Evolutionary conservation across 2,329 filamentous ascomycete species (phyloP).

Genomic region (Exophiala bonariae): DNA sequence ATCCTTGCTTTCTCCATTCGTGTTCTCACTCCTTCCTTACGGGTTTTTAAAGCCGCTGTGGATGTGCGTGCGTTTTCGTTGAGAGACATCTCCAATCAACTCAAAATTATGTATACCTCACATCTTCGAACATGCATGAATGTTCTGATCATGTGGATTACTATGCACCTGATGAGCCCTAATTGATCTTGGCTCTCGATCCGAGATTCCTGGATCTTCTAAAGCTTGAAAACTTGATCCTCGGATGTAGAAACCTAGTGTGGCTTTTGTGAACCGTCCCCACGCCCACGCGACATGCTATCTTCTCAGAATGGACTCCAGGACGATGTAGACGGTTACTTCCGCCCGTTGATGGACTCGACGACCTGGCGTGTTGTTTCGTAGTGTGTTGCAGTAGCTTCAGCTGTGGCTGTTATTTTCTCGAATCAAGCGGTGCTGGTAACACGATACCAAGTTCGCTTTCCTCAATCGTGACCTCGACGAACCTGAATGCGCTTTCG

Average conservation of each 20-base stretch:
- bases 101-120: background rate
- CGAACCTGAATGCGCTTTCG: background rate
- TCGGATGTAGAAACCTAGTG: no score
- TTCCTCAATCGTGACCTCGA: background rate
- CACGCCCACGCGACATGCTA: no score
- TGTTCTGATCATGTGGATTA: background rate
- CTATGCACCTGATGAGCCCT: no score
- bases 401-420: background rate
- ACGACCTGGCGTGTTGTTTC: no score
- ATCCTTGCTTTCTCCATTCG: conserved; percentile 2
- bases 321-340: no score
- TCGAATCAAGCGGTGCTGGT: background rate
- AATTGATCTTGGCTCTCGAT: no score
- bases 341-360: no score
- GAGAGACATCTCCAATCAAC: conserved; percentile 10
- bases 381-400: no score
- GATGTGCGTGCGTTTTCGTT: conserved; percentile 13
- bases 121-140: background rate
- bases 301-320: no score
- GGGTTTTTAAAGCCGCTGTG: conserved; percentile 1
- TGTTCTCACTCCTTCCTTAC: conserved; percentile 11
- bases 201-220: no score
- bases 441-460: background rate
- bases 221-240: no score
- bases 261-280: no score